These are phyloP conservation scores for Murraya paniculata DNA, from an alignment of 345 rosid species.

Conservation along the genomic window DNA sequence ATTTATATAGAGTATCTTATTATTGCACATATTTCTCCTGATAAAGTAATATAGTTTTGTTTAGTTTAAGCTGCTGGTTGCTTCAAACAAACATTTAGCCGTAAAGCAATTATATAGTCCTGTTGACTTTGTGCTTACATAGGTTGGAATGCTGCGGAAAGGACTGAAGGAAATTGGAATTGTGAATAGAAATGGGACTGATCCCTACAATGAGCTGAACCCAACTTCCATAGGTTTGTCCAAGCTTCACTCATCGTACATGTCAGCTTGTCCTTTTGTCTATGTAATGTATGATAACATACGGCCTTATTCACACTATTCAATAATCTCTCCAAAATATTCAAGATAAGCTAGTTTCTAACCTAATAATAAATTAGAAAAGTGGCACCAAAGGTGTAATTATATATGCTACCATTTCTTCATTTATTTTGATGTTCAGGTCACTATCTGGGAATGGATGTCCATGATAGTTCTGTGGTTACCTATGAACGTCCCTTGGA, in stretches of 20 bases:
- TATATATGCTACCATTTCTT: not conserved
- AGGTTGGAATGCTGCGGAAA: slow-evolving; percentile 66
- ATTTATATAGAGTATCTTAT: not conserved
- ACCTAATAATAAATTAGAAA: not conserved
- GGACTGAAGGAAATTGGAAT: slow-evolving; percentile 86
- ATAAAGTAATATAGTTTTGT: not conserved
- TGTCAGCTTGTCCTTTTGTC: not conserved
- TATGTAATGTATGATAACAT: not conserved
- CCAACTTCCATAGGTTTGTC: slow-evolving; percentile 90
- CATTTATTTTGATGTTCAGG: slow-evolving; percentile 46
- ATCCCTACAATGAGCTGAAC: slow-evolving; percentile 60
- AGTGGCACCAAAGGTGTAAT: not conserved
- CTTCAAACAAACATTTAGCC: not conserved
- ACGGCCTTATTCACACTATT: not conserved
- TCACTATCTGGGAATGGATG: slow-evolving; percentile 98
- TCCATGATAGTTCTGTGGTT: slow-evolving; percentile 80
- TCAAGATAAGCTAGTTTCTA: slow-evolving; percentile 2
- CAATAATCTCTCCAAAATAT: not conserved
- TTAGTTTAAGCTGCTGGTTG: not conserved
- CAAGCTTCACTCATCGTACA: not conserved
- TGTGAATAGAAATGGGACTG: slow-evolving; percentile 43
- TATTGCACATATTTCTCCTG: not conserved
- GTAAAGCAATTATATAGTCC: slow-evolving; percentile 5
- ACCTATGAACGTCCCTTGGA: slow-evolving; percentile 69
- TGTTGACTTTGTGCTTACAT: slow-evolving; percentile 25